These are phyloP conservation scores for Santalum album DNA, from an alignment of 164 flowering plant species.

Conservation along the genomic window DNA sequence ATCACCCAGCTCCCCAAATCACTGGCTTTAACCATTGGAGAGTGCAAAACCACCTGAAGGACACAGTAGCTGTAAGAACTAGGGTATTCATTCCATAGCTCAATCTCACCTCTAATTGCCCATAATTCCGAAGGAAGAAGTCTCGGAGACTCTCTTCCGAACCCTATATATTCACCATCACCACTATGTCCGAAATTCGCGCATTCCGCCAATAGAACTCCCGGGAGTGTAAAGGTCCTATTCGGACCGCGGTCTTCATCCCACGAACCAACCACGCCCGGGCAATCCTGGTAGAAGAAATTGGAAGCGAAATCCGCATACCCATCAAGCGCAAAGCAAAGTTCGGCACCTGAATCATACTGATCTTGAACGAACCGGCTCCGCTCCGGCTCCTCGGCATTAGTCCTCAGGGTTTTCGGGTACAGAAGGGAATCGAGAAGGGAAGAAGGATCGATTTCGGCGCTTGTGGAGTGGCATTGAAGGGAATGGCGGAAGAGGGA, in stretches of 20 bases:
- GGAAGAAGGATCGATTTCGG: conserved; percentile 10
- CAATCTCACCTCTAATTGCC: conserved; percentile 42
- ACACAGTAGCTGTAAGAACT: conserved; percentile 34
- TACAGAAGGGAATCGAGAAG: conserved; percentile 19
- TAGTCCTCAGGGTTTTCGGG: conserved; percentile 37
- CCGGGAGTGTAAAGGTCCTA: conserved; percentile 49
- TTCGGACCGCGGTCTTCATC: conserved; percentile 9
- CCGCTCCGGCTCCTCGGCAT: conserved; percentile 13
- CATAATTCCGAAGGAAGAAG: conserved; percentile 64
- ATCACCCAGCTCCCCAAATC: conserved; percentile 51
- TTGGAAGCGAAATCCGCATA: conserved; percentile 27
- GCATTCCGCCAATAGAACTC: conserved; percentile 46
- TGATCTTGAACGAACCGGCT: conserved; percentile 13
- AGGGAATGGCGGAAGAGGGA: conserved; percentile 68
- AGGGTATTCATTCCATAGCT: conserved; percentile 65
- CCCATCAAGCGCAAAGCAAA: conserved; percentile 48
- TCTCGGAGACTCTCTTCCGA: conserved; percentile 10
- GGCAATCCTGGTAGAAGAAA: conserved; percentile 69
- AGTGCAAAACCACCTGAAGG: conserved; percentile 23
- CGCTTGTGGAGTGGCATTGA: conserved; percentile 42
- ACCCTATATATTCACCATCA: conserved; percentile 6
- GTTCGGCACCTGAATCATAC: conserved; percentile 18
- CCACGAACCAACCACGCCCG: conserved; percentile 50
- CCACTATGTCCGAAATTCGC: conserved; percentile 22
- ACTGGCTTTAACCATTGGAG: conserved; percentile 11